Percentiles rank a stretch among this genome's conserved stretches.
Conservation (phyloP, 805 yeast species). For the Candida orba region DNA sequence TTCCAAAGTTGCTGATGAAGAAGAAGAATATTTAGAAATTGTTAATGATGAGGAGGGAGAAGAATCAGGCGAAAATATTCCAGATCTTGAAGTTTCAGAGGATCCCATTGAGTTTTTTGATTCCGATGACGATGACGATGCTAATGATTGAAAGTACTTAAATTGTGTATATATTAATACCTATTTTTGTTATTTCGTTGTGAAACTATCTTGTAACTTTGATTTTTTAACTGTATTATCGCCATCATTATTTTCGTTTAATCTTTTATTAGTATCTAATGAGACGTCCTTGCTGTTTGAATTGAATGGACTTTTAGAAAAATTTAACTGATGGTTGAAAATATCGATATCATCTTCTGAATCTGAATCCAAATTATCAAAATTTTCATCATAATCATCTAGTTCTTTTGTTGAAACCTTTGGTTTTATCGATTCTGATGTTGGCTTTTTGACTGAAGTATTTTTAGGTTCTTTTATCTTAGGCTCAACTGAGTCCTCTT, state of each 20-base stretch:
- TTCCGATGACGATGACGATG: no score
- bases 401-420: not conserved
- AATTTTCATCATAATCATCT: conserved; percentile 14
- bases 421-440: conserved; percentile 9
- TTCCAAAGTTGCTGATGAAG: not conserved
- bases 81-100: no score
- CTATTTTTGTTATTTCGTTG: no score
- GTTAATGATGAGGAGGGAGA: no score
- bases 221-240: conserved; percentile 3
- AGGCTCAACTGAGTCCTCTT: conserved; percentile 4
- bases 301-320: conserved; percentile 13
- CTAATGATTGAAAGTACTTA: no score
- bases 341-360: conserved; percentile 17
- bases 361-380: conserved; percentile 17
- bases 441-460: not conserved
- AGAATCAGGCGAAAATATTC: no score
- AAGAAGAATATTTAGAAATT: not conserved
- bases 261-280: conserved; percentile 9
- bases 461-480: not conserved
- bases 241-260: conserved; percentile 8
- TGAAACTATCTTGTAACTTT: not conserved
- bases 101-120: not conserved
- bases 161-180: no score
- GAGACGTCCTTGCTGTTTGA: conserved; percentile 15
- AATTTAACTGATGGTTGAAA: conserved; percentile 15